phyloP scores from a whole-genome alignment of 257 asterid species.

The Solanum okadae region DNA sequence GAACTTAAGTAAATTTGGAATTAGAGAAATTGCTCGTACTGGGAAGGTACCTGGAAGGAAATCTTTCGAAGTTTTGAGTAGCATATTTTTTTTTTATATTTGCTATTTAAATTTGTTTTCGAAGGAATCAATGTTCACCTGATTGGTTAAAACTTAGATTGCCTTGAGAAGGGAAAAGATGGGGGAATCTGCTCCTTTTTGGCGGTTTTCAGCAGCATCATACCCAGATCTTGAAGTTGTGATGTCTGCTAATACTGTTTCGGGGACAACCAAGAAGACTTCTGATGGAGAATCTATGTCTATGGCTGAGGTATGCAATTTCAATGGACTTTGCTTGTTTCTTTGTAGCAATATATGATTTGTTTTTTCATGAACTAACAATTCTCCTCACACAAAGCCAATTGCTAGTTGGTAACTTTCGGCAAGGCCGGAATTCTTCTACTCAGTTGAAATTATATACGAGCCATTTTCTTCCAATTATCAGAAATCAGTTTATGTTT shows the following conservation, averaged over 20 bases:
- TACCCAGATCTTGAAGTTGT: conserved; percentile 90
- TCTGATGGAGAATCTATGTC: conserved; percentile 33
- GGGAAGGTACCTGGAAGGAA: conserved; percentile 55
- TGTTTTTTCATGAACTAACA: not conserved
- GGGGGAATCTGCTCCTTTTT: conserved; percentile 98
- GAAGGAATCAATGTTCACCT: not conserved
- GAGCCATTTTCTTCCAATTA: not conserved
- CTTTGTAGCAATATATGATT: not conserved
- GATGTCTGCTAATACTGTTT: conserved; percentile 38
- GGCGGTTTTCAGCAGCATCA: conserved; percentile 97
- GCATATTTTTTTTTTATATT: not conserved
- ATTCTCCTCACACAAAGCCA: not conserved
- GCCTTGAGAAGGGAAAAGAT: conserved; percentile 94
- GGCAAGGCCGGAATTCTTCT: not conserved
- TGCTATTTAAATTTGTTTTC: not conserved
- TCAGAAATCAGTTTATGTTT: not conserved
- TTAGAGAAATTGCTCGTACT: conserved; percentile 89
- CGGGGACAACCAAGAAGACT: conserved; percentile 21
- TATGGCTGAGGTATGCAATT: conserved; percentile 52
- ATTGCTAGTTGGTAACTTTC: not conserved
- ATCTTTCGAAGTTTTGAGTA: not conserved
- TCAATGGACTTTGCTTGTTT: not conserved
- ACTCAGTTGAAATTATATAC: not conserved
- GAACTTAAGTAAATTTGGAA: conserved; percentile 86
- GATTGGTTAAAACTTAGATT: conserved; percentile 39